Evolutionary conservation across 345 rosid species (phyloP).

Genomic region (Schrenkiella parvula): DNA sequence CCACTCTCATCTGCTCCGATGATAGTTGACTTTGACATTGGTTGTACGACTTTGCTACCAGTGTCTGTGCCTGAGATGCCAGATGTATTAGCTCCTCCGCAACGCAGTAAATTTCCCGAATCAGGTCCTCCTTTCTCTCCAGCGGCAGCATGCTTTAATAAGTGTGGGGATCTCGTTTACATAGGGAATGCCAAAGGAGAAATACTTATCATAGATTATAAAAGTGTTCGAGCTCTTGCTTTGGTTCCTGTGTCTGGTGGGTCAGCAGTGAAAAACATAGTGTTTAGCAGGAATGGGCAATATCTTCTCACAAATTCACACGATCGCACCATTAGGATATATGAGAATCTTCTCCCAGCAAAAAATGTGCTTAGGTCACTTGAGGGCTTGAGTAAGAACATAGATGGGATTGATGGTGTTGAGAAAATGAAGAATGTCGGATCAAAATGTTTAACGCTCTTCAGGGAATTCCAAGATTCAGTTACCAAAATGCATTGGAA

Average conservation of each 20-base stretch:
- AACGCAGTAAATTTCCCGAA: slow-evolving; percentile 68
- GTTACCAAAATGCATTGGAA: slow-evolving; percentile 97
- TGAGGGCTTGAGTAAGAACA: slow-evolving; percentile 42
- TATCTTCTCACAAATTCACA: slow-evolving; percentile 95
- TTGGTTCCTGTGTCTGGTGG: slow-evolving; percentile 62
- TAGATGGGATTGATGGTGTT: slow-evolving; percentile 49
- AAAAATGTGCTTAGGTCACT: slow-evolving; percentile 55
- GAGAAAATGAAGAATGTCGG: slow-evolving; percentile 83
- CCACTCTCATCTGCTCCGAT: slow-evolving; percentile 95
- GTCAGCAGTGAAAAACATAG: slow-evolving; percentile 77
- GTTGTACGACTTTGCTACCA: slow-evolving; percentile 67
- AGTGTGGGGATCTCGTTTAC: slow-evolving; percentile 88
- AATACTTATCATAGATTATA: slow-evolving; percentile 78
- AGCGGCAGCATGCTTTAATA: slow-evolving; percentile 94
- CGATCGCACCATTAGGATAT: slow-evolving; percentile 85
- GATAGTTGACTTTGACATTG: slow-evolving; percentile 72
- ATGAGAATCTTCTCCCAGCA: slow-evolving; percentile 81
- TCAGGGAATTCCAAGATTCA: slow-evolving; percentile 94
- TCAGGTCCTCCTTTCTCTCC: slow-evolving; percentile 67
- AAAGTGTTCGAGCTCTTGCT: slow-evolving; percentile 57
- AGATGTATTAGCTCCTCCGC: slow-evolving; percentile 51
- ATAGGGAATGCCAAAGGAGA: slow-evolving; percentile 96
- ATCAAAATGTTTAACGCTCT: slow-evolving; percentile 69
- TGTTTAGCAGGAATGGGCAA: slow-evolving; percentile 84
- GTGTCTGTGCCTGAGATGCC: slow-evolving; percentile 50